Evolutionary conservation across 805 yeast genomes (phyloP), one percentile per base, ranked within the genome.

Genomic region (Wickerhamiella spandovensis): DNA sequence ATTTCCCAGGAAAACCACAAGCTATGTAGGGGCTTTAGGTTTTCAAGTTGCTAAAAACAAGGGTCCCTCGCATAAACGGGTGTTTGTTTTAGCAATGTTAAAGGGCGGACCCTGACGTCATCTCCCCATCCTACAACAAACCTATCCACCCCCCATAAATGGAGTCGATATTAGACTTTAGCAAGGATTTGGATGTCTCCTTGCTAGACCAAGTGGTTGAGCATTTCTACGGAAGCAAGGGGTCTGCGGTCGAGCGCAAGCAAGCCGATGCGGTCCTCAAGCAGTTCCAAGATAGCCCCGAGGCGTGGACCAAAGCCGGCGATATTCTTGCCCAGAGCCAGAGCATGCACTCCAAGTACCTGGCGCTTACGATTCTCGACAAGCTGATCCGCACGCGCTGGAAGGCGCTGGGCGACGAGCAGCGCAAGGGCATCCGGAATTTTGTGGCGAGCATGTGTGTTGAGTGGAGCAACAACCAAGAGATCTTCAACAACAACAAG

Each of bases 271-370:
- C 53, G 23, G 67, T 68, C 7, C 58, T 69, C 49, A 67, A 67
- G 42, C 57, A 60, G 67, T 89, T 92, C 65, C 96, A 92, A 67
- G 95, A 87, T 54, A 84, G 88, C 65, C 94, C 92, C 2, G 95
- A 90, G 59, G 82, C 97, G 23, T 92, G 99, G 99, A 86, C 84
- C 57, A 77, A 84, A 51, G 92, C 95, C 32, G 97, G 90, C 61
- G 79, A 83, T 65, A 89, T 92, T 53, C 73, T 92, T 56, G 88
- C 89, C 57, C 73, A 71, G 54, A 80, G 95, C 2, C 69, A 72
- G 47, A 84, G 88, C 64, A 74, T 95, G 39, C 95, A 92, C 67
- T 76, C 95, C 30, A 92, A 92, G 68, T 90, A 84, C 67, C 83
- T 92, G 65, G 98, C 96, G 8, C 72, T 92, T 51, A 80, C 94